Base-by-base conservation (phyloP, 2,329 filamentous ascomycete genomes). In the Zelopaecilomyces penicillatus region DNA sequence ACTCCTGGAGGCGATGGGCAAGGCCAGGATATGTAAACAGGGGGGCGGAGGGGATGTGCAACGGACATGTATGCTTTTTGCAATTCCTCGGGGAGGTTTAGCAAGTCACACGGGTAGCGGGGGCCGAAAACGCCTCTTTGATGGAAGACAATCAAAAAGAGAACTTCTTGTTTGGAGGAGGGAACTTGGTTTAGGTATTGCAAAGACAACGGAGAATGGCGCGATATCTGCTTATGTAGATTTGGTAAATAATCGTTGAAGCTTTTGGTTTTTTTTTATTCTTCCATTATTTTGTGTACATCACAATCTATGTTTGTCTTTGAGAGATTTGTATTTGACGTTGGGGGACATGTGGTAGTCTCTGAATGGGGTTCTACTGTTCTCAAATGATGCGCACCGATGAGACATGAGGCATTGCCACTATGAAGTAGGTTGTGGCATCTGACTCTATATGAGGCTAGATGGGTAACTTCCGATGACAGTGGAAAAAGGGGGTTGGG, bases 1-100 rank as follows among this genome's bases (percentile, higher is more conserved):
- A 70, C 66, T 29, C 65, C 65, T 2, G 61, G 46, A 29, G 32
- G 56, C 12, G 60, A 64, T 12, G 57, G 54, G n/a, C 55, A 63
- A 30, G 54, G 54, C 27, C 59, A 62, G 12, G 58, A 65, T 43
- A 58, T 67, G 57, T 66, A 60, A 19, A 19, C 19, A 19, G 19
- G 19, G 19, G 19, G 19, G 19, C 19, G 19, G 19, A 19, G 19
- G 19, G 19, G 46, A 19, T 19, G 19, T 19, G 19, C 19, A 19
- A 19, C 19, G 19, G 33, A 29, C 32, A 7, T 37, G 29, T 43
- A 27, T 28, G 35, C 32, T 19, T 19, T 19, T 19, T 19, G 19
- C 3, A 19, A 19, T 19, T 19, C 19, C 19, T 19, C 19, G 19
- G 19, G 19, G 19, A 19, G 19, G 19, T 19, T 19, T 19, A 19